A percentile compares a stretch with the other conserved stretches of the same genome.
Evolutionary conservation across 495 filamentous ascomycete species (phyloP).

Genomic region (Podospora anserina): DNA sequence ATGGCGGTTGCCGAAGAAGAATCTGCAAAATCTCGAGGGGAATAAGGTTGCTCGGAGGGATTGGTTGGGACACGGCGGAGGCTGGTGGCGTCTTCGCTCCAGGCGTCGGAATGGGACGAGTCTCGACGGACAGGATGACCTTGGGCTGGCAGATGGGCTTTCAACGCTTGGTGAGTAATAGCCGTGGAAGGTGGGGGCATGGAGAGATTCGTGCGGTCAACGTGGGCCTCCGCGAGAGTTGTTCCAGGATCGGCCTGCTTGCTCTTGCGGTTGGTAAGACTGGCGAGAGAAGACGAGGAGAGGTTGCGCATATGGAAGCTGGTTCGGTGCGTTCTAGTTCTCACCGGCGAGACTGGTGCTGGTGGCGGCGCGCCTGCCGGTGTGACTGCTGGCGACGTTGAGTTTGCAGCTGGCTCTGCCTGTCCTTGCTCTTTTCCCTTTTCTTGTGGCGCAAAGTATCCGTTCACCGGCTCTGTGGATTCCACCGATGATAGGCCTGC

Average conservation of each 20-base stretch:
- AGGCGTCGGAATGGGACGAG: constrained; percentile 32
- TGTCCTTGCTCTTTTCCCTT: background rate
- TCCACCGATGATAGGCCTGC: constrained; percentile 1
- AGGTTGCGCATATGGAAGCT: constrained; percentile 20
- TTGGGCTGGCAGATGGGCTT: constrained; percentile 14
- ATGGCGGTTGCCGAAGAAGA: constrained; percentile 23
- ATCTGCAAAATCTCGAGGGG: constrained; percentile 19
- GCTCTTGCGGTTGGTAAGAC: constrained; percentile 47
- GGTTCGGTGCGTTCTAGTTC: constrained; percentile 17
- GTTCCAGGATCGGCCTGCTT: constrained; percentile 53
- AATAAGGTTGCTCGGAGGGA: constrained; percentile 17
- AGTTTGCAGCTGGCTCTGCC: constrained; percentile 6
- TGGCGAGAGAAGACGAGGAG: constrained; percentile 25
- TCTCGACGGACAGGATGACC: constrained; percentile 27
- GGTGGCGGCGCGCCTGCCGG: background rate
- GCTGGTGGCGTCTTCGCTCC: constrained; percentile 27
- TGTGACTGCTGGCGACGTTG: constrained; percentile 10
- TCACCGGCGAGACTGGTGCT: constrained; percentile 6
- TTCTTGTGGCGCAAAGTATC: background rate
- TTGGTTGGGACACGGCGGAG: constrained; percentile 9
- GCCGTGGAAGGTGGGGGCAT: constrained; percentile 54
- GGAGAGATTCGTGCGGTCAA: constrained; percentile 56
- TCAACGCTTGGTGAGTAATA: constrained; percentile 18
- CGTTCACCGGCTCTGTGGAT: background rate
- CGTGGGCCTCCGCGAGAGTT: constrained; percentile 36